Evolutionary conservation across 1,284 basidiomycete species (phyloP).

Genomic region (Somion occarium): DNA sequence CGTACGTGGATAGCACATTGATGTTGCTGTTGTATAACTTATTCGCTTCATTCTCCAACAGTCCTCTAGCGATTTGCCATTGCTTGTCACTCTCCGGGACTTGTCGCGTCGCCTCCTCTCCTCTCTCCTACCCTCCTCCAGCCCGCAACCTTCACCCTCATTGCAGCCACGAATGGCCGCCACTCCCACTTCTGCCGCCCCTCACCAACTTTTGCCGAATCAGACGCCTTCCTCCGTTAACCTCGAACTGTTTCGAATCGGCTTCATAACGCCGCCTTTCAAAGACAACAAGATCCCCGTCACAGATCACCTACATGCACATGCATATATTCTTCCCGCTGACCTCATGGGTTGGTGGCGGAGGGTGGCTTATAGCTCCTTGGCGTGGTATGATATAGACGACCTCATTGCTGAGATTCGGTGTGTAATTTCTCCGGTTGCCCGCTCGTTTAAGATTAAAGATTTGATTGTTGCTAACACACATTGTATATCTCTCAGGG

Average conservation of each 20-base stretch:
- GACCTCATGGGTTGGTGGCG: conserved; percentile 72
- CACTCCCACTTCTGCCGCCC: conserved; percentile 25
- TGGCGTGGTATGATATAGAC: conserved; percentile 73
- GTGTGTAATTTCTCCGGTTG: conserved; percentile 34
- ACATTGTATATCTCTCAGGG: conserved; percentile 34
- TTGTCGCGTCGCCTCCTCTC: conserved; percentile 52
- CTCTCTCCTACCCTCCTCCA: conserved; percentile 37
- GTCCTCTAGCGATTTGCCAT: conserved; percentile 71
- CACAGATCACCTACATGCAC: conserved; percentile 71
- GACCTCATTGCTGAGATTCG: conserved; percentile 77
- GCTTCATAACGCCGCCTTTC: conserved; percentile 73
- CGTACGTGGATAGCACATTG: conserved; percentile 35
- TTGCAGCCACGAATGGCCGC: conserved; percentile 14
- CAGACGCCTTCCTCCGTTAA: conserved; percentile 19
- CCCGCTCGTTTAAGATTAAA: conserved; percentile 1
- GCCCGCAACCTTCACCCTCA: conserved; percentile 23
- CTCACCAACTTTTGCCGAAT: conserved; percentile 15
- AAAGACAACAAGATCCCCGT: conserved; percentile 70
- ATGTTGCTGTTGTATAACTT: neutral
- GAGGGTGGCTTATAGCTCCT: conserved; percentile 54
- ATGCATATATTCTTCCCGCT: conserved; percentile 61
- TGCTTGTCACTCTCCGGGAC: conserved; percentile 59
- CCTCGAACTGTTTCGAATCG: conserved; percentile 45
- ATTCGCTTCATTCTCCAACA: conserved; percentile 25
- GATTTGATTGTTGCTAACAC: neutral